Evolutionary conservation across 208 protist genomes (phyloP).

Genomic region (Leishmania lainsoni): DNA sequence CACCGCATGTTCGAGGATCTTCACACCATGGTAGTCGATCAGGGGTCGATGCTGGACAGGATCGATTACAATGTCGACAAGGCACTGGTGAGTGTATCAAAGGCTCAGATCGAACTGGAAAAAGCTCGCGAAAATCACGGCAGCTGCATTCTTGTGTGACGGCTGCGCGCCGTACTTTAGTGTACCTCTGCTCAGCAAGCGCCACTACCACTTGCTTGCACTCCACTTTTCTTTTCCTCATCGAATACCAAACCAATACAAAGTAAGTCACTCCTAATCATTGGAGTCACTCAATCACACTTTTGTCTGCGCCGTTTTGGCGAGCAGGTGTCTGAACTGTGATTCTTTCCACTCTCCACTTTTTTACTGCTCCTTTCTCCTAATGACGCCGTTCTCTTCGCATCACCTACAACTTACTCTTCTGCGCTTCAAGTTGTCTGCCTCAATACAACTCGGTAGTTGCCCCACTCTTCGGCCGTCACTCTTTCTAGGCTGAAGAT

Average conservation of each 20-base stretch:
- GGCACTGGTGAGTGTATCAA: constrained; percentile 44
- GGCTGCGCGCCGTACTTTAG: not conserved
- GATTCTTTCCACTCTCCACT: not conserved
- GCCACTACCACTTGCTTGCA: constrained; percentile 1
- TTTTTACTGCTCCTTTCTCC: not conserved
- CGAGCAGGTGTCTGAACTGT: not conserved
- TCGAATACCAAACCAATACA: not conserved
- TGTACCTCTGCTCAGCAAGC: constrained; percentile 4
- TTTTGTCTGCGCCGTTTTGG: not conserved
- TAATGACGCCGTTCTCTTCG: not conserved
- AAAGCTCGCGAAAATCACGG: constrained; percentile 80
- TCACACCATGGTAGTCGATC: constrained; percentile 73
- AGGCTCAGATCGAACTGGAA: constrained; percentile 72
- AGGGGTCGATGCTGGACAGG: constrained; percentile 91
- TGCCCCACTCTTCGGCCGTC: not conserved
- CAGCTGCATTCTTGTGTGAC: constrained; percentile 59
- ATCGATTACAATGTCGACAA: constrained; percentile 92
- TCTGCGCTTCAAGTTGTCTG: not conserved
- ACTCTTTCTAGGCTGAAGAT: not conserved
- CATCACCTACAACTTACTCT: too few species aligned
- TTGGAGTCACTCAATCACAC: not conserved
- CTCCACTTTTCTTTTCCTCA: not conserved
- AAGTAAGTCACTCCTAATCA: not conserved
- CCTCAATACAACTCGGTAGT: not conserved
- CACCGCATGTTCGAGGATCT: constrained; percentile 88